Evolutionary conservation across 2,329 filamentous ascomycete species (phyloP), one percentile per base, ranked within the genome.

Genomic region (Apiospora saccharicola): DNA sequence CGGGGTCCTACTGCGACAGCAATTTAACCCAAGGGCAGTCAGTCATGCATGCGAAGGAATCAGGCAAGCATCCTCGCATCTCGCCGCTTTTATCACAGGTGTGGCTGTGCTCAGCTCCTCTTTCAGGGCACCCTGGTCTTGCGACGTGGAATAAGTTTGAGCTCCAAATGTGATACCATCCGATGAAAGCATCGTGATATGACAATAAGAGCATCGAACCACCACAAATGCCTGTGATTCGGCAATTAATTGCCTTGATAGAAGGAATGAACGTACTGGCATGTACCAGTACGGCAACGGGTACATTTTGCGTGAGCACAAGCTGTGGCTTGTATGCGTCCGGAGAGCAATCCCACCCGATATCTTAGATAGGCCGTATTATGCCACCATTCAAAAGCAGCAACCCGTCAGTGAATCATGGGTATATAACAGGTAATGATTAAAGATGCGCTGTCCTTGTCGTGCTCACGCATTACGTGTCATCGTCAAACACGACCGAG

Each of bases 401-500:
- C n/a, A 51, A 26, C 2, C 4, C n/a, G n/a, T 14, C 49, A 26
- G 49, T 10, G 14, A 26, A 12, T 14, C n/a, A 26, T 14, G 13
- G 4, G 5, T 14, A 26, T 13, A 26, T 1, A 26, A 24, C 1
- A 41, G 37, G 37, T 26, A 12, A 10, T n/a, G 2, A 26, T 4
- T 26, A 51, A 51, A 26, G 3, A 51, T 10, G 7, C 49, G 8
- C 0, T 14, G 10, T 2, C 26, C n/a, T 26, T 51, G 14, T n/a
- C 46, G 19, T 34, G 19, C n/a, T 13, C 16, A 4, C 13, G 4
- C 8, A 64, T 64, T 3, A 64, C 57, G 57, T 34, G 4, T 41
- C 57, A 4, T 53, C 53, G 30, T 61, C 53, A 12, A 73, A 73
- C 34, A 73, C 68, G 22, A 73, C 70, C 30, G 71, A 69, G 14